Evolutionary conservation across 306 rosid genomes (phyloP).

Genomic region (barrel medic (Medicago truncatula)): MtrunA17r5.0-ANR NC_053044.1:53141001-53141500

Average conservation of each 20-base stretch:
- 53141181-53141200: conserved; percentile 40
- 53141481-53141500: neutral
- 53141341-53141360: neutral
- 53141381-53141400: neutral
- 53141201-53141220: conserved; percentile 75
- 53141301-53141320: conserved; percentile 83
- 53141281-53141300: conserved; percentile 76
- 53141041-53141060: no score
- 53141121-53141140: no score
- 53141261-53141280: conserved; percentile 73
- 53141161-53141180: no score
- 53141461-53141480: conserved; percentile 47
- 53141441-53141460: conserved; percentile 77
- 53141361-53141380: neutral
- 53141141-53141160: no score
- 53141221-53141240: conserved; percentile 82
- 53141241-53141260: conserved; percentile 82
- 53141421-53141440: conserved; percentile 81
- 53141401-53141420: conserved; percentile 80
- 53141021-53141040: no score
- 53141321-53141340: neutral
- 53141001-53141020: no score
- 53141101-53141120: no score
- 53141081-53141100: no score
- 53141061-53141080: no score